These are phyloP conservation scores for Leptodontidium sp. DNA, from an alignment of 2,329 filamentous ascomycete species.

Conservation along the genomic window DNA sequence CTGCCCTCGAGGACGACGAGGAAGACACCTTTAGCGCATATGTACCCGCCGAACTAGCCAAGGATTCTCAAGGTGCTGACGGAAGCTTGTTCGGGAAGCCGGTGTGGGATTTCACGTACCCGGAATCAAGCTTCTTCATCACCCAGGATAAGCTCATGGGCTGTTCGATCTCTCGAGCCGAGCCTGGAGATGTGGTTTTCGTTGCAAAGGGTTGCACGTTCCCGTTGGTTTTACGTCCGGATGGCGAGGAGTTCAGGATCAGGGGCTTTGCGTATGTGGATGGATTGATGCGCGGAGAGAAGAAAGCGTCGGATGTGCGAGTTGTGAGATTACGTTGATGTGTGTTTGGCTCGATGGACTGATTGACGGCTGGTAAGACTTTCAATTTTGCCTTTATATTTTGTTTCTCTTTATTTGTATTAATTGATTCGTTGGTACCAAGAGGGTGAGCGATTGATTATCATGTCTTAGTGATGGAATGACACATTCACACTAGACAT, in stretches of 20 bases:
- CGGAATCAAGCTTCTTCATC: conserved; percentile 41
- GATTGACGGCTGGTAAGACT: too few relatives aligned
- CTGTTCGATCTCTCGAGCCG: conserved; percentile 34
- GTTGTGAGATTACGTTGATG: conserved; percentile 24
- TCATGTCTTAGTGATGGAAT: too few relatives aligned
- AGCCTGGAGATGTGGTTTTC: conserved; percentile 31
- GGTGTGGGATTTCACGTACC: conserved; percentile 42
- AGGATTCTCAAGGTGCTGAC: conserved; percentile 36
- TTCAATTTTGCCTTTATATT: too few relatives aligned
- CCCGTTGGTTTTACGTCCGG: conserved; percentile 34
- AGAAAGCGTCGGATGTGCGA: conserved; percentile 19
- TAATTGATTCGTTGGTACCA: too few relatives aligned
- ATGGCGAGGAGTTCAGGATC: conserved; percentile 26
- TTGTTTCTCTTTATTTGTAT: too few relatives aligned
- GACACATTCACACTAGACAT: too few relatives aligned
- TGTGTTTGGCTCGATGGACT: too few relatives aligned
- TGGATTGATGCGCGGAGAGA: conserved; percentile 38
- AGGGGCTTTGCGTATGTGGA: conserved; percentile 31
- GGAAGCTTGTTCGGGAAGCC: conserved; percentile 36
- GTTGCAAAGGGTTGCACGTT: conserved; percentile 36
- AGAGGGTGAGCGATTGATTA: too few relatives aligned
- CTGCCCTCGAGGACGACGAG: conserved; percentile 30
- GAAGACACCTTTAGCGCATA: conserved; percentile 37
- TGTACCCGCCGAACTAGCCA: conserved; percentile 36
- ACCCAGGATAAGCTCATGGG: conserved; percentile 38